Base-by-base conservation (phyloP, 495 filamentous ascomycete genomes). In the Lentithecium fluviatile region DNA sequence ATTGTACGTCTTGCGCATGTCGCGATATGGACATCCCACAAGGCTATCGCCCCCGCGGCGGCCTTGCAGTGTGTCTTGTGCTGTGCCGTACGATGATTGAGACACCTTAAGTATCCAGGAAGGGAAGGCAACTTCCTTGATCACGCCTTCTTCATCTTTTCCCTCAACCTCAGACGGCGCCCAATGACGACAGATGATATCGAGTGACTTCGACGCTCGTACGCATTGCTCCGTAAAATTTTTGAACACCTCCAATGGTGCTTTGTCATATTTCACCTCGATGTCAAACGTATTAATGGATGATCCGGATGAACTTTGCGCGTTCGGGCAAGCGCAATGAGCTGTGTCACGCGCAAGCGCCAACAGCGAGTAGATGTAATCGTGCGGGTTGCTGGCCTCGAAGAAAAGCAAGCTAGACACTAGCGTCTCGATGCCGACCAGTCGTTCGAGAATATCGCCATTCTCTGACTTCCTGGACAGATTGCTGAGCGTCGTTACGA, bases 401-500 rank as follows among this genome's bases (percentile, higher is more conserved):
- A 57, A 65, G 1, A 2, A 1, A 1, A 20, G 20, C 3, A 65
- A 45, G 10, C 2, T 62, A 2, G 46, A 65, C 1, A 65, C 58
- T 0, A 65, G 37, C 0, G 17, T 43, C 29, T 65, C 62, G 5
- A 65, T 29, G n/a, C 21, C 47, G 2, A 52, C 11, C 2, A 52
- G 15, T 6, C n/a, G 2, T 40, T 53, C 45, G 25, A 12, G 1
- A 15, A 59, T 38, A 1, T 49, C 25, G 19, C 38, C 47, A 1
- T 36, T 19, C 13, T 23, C 17, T 23, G 52, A 45, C 19, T 58
- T 69, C 19, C 69, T 60, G 24, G 66, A 64, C 0, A 71, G 10
- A n/a, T 69, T 69, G 50, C 45, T 57, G 1, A 63, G 47, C n/a
- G 56, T 49, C 8, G 71, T 48, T 6, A 69, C 69, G 2, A 71